phyloP scores from a whole-genome alignment of 1,284 basidiomycete species.

The Ustilago tritici region DNA sequence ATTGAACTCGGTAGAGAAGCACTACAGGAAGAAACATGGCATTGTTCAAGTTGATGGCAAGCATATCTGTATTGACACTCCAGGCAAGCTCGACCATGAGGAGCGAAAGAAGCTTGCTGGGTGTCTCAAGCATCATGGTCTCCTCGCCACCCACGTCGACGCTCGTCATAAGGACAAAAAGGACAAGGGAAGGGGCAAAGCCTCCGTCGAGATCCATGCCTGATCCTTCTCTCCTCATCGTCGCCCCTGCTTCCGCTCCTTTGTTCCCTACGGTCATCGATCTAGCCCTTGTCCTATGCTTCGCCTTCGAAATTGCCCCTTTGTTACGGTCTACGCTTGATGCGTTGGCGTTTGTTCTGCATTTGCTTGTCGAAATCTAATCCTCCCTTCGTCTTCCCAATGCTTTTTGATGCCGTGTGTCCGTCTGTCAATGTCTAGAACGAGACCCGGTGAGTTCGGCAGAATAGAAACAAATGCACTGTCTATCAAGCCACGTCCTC shows the following conservation, averaged over 20 bases:
- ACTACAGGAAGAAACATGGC: conserved; percentile 33
- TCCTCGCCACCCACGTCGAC: not conserved
- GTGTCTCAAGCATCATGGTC: conserved; percentile 28
- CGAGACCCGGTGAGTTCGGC: conserved; percentile 30
- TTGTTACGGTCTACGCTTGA: conserved; percentile 19
- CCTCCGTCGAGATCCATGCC: not conserved
- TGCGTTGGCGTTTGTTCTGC: conserved; percentile 9
- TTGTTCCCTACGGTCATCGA: not conserved
- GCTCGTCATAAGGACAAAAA: not conserved
- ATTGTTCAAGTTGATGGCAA: conserved; percentile 36
- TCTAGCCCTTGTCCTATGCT: not conserved
- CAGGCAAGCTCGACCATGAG: conserved; percentile 32
- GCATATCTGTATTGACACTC: conserved; percentile 34
- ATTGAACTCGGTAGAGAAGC: conserved; percentile 37
- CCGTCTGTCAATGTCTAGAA: conserved; percentile 20
- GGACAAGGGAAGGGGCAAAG: not conserved
- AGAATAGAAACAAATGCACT: conserved; percentile 46
- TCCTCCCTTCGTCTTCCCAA: not conserved
- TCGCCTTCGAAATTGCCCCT: not conserved
- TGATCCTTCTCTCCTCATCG: not conserved
- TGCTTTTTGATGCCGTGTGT: not conserved
- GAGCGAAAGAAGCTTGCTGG: conserved; percentile 29
- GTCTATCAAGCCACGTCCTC: conserved; percentile 36
- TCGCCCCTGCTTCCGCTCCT: conserved; percentile 6
- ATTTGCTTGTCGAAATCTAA: conserved; percentile 6